Evolutionary conservation across 1,284 basidiomycete species (phyloP).

Genomic region (Crucibulum parvulum): DNA sequence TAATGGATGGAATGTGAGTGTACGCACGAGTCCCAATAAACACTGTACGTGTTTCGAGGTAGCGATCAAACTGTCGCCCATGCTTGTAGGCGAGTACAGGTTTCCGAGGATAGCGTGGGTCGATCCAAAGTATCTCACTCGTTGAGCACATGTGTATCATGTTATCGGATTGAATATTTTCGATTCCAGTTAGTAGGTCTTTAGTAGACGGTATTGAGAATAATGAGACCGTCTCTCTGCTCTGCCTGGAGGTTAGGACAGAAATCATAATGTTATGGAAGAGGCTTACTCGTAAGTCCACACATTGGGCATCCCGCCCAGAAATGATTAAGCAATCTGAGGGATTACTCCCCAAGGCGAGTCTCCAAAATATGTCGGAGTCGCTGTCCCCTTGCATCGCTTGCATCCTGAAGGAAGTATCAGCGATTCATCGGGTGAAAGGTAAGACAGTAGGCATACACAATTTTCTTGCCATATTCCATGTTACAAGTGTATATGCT

Average conservation of each 20-base stretch:
- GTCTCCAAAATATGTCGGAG: constrained; percentile 26
- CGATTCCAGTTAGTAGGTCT: constrained; percentile 59
- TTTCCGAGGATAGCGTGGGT: constrained; percentile 57
- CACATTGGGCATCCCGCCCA: constrained; percentile 20
- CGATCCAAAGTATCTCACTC: constrained; percentile 69
- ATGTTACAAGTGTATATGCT: constrained; percentile 45
- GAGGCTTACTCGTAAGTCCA: constrained; percentile 31
- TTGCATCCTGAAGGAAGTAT: neutral
- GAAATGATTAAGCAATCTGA: constrained; percentile 39
- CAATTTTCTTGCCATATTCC: constrained; percentile 26
- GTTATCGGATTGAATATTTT: constrained; percentile 47
- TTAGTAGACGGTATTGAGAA: constrained; percentile 38
- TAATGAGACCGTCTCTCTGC: constrained; percentile 40
- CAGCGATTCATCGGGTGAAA: neutral
- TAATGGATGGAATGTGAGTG: neutral
- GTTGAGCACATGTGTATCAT: constrained; percentile 64
- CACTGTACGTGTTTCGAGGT: constrained; percentile 51
- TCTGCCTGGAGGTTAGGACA: constrained; percentile 29
- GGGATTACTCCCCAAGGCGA: constrained; percentile 24
- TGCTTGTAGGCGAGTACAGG: constrained; percentile 71
- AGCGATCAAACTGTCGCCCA: constrained; percentile 63
- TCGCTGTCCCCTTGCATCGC: neutral
- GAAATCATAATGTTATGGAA: constrained; percentile 7
- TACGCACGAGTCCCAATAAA: constrained; percentile 43
- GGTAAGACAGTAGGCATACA: constrained; percentile 26